Percentiles rank a stretch among this genome's conserved stretches.
phyloP scores from a whole-genome alignment of 345 rosid genomes.

The Populus simonii region DNA sequence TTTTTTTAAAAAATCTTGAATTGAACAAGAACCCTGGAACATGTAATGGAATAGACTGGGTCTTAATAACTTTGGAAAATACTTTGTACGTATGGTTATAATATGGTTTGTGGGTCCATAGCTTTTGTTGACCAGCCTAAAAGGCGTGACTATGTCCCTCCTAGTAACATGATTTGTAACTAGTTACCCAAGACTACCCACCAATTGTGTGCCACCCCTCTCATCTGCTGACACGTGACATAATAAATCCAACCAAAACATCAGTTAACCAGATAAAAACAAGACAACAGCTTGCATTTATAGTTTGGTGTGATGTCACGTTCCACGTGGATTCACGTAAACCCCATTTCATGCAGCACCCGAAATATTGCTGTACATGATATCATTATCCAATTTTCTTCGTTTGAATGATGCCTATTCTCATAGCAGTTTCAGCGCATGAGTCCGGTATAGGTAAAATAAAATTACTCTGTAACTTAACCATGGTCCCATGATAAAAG shows the following conservation, averaged over 20 bases:
- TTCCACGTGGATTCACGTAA: conserved; percentile 34
- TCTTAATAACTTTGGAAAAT: too few species aligned
- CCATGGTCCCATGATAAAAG: too few species aligned
- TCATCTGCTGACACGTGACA: neutral
- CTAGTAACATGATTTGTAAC: neutral
- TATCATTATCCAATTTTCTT: conserved; percentile 1
- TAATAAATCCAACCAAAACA: neutral
- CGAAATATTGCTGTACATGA: neutral
- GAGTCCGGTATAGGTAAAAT: too few species aligned
- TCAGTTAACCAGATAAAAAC: neutral
- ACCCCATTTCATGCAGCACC: conserved; percentile 25
- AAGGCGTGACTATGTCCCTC: too few species aligned
- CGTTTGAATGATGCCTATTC: neutral
- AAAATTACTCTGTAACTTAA: too few species aligned
- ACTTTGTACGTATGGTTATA: too few species aligned
- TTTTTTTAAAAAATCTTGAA: too few species aligned
- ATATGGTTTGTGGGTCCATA: too few species aligned
- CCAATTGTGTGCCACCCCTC: neutral
- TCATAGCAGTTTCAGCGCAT: neutral
- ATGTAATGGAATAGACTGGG: too few species aligned
- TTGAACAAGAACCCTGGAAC: too few species aligned
- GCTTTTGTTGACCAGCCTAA: too few species aligned
- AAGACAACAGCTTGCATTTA: neutral
- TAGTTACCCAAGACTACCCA: neutral
- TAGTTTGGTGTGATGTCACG: neutral